Evolutionary conservation across 257 asterid species (phyloP).

Genomic region (Gentiana straminea): DNA sequence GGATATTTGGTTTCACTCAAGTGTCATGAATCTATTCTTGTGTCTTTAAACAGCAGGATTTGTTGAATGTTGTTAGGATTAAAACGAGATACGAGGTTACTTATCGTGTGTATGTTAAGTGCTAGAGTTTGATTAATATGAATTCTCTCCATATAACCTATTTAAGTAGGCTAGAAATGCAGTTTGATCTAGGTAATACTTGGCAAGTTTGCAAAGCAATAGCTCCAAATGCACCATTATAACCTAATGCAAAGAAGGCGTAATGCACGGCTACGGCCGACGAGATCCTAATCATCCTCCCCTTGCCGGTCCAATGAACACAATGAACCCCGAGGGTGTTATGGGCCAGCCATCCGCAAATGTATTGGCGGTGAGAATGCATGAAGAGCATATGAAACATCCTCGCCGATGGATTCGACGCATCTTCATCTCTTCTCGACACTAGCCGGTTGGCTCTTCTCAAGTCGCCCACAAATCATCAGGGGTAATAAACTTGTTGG

Average conservation of each 20-base stretch:
- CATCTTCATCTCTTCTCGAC: conserved; percentile 69
- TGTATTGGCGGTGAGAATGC: conserved; percentile 87
- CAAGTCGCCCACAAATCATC: conserved; percentile 83
- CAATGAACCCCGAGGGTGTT: conserved; percentile 76
- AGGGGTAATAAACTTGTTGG: conserved; percentile 44
- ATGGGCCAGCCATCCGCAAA: conserved; percentile 96
- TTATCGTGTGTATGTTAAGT: too few relatives aligned
- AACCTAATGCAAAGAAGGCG: conserved; percentile 97
- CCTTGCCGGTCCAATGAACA: conserved; percentile 71
- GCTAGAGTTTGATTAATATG: too few relatives aligned
- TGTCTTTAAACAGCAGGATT: too few relatives aligned
- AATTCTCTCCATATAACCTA: too few relatives aligned
- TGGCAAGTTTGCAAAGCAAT: too few relatives aligned
- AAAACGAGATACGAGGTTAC: too few relatives aligned
- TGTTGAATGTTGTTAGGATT: too few relatives aligned
- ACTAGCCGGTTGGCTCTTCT: conserved; percentile 95
- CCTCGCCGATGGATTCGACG: conserved; percentile 91
- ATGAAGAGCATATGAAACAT: conserved; percentile 92
- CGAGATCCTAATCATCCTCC: conserved; percentile 94
- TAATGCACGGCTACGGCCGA: conserved; percentile 73
- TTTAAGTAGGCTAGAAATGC: too few relatives aligned
- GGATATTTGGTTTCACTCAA: too few relatives aligned
- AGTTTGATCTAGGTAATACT: too few relatives aligned
- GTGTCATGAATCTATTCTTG: too few relatives aligned
- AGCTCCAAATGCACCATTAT: conserved; percentile 86